phyloP scores from a whole-genome alignment of 345 rosid genomes.

The Nasturtium officinale region DNA sequence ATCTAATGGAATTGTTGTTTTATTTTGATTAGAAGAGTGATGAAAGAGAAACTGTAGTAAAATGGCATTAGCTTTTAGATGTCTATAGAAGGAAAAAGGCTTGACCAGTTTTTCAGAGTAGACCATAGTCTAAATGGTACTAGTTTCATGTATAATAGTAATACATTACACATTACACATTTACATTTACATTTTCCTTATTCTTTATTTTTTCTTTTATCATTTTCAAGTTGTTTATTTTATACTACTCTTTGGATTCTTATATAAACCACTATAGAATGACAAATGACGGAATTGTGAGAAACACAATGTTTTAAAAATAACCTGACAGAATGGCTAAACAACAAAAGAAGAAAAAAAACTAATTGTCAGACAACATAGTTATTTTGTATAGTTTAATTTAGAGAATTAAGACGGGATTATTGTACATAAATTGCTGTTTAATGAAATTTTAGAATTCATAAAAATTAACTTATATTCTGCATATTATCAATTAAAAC shows the following conservation, averaged over 20 bases:
- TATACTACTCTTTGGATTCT: conserved; percentile 23
- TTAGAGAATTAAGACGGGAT: neutral
- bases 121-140: conserved; percentile 38
- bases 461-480: neutral
- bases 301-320: neutral
- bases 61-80: conserved; percentile 33
- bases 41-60: conserved; percentile 24
- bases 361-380: neutral
- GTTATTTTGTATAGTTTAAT: neutral
- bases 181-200: neutral
- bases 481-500: neutral
- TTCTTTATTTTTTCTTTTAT: conserved; percentile 3
- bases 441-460: neutral
- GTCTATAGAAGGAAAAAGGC: conserved; percentile 39
- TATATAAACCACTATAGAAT: neutral
- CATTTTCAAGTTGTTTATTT: conserved; percentile 21
- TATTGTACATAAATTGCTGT: neutral
- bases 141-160: conserved; percentile 25
- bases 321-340: neutral
- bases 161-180: neutral
- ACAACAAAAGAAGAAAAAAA: neutral
- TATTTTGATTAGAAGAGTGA: conserved; percentile 6
- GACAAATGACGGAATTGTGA: conserved; percentile 4
- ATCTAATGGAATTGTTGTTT: conserved; percentile 7
- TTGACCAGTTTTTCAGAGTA: conserved; percentile 38